These are phyloP conservation scores for Yamadazyma triangularis DNA, from an alignment of 1,139 yeast genomes.

Conservation along the genomic window DNA sequence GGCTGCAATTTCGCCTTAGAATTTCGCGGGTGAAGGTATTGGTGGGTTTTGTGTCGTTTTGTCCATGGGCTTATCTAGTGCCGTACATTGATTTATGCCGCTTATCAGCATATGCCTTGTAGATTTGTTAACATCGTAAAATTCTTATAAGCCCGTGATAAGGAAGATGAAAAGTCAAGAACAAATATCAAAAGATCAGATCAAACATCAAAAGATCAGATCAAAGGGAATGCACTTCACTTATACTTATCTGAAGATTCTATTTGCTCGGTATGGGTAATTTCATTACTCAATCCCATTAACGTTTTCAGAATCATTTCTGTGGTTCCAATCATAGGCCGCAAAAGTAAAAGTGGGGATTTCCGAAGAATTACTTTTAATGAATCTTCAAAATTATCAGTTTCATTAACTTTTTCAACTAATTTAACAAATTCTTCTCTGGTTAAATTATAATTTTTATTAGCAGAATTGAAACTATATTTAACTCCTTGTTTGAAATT, in stretches of 20 bases:
- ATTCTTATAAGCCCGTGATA: no score
- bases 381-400: constrained; percentile 65
- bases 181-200: not conserved
- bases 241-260: constrained; percentile 37
- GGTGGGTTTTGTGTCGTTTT: no score
- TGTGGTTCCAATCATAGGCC: constrained; percentile 91
- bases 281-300: constrained; percentile 77
- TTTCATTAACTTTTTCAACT: constrained; percentile 54
- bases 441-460: constrained; percentile 64
- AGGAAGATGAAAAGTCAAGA: not conserved
- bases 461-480: constrained; percentile 69
- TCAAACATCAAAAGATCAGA: no score
- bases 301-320: constrained; percentile 82
- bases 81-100: no score
- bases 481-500: constrained; percentile 66
- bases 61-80: no score
- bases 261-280: constrained; percentile 53
- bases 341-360: constrained; percentile 72
- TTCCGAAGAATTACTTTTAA: constrained; percentile 65
- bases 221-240: constrained; percentile 2
- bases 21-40: no score
- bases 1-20: no score
- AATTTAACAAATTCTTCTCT: constrained; percentile 58
- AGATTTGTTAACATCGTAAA: no score
- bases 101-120: no score